Evolutionary conservation across 176 grass and related monocot species (phyloP).

Genomic region (Juncus inflexus): DNA sequence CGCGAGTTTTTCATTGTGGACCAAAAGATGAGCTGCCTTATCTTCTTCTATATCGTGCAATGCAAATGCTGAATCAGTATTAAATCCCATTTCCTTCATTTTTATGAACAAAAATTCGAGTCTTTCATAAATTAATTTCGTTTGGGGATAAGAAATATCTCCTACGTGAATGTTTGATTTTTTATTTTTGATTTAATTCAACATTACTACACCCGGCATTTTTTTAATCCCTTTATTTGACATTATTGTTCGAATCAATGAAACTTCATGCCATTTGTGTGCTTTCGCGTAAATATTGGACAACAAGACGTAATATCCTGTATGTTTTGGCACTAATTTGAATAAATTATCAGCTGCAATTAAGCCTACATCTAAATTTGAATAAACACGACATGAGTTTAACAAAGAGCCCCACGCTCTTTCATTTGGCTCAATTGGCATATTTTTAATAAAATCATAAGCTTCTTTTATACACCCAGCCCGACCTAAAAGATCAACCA

Average conservation of each 20-base stretch:
- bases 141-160: conserved; percentile 62
- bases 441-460: conserved; percentile 59
- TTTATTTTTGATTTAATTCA: conserved; percentile 40
- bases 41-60: conserved; percentile 91
- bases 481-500: conserved; percentile 65
- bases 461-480: conserved; percentile 58
- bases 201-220: conserved; percentile 63
- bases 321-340: conserved; percentile 57
- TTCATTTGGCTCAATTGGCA: conserved; percentile 63
- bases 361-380: conserved; percentile 69
- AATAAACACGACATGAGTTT: conserved; percentile 66
- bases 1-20: conserved; percentile 73
- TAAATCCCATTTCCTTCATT: conserved; percentile 70
- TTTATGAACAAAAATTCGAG: conserved; percentile 46
- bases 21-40: conserved; percentile 62
- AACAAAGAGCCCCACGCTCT: conserved; percentile 71
- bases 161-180: conserved; percentile 48
- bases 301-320: conserved; percentile 70
- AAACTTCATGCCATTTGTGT: conserved; percentile 62
- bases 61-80: conserved; percentile 44
- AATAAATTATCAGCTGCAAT: conserved; percentile 62
- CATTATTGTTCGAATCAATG: conserved; percentile 59
- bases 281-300: conserved; percentile 88
- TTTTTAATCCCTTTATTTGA: conserved; percentile 67
- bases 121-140: conserved; percentile 65